Evolutionary conservation across 352 stramenopile species (phyloP), one percentile per base, ranked within the genome.

Genomic region (Pseudoperonospora humuli): DNA sequence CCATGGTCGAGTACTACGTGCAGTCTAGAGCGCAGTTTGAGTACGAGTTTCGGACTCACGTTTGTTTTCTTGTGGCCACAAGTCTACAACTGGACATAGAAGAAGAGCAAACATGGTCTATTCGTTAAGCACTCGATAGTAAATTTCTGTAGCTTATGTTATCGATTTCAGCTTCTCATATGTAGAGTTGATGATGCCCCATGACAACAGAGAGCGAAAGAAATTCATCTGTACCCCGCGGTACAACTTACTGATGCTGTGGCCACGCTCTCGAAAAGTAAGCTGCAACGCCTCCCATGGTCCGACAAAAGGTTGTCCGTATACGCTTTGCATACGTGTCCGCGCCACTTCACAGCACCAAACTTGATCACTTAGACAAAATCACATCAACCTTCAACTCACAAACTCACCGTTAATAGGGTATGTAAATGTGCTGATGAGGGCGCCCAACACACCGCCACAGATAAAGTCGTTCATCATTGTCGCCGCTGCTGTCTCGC

Each of bases 181-280:
- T 29, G 77, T 77, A 42, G 76, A 89, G 54, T 95, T 95, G 49
- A 95, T 90, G 41, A 95, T 95, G 7, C 84, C 84, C 84, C 84
- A 95, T 11, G 84, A 93, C 11, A 95, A 41, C 3, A 95, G 57
- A 18, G 79, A 91, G 7, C 84, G 69, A 35, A 84, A 83, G 55
- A 91, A 95, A 50, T 95, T 95, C 62, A 95, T 84, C 51, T 89
- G 68, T 23, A 91, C 84, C 7, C 84, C 84, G 34, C 83, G 80
- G 55, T 92, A 95, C 29, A 95, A 50, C 7, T 67, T 55, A n/a
- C 51, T 49, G 14, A 86, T 31, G 34, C 67, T 82, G 28, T 53
- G 58, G 0, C 76, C 78, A 21, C 84, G 70, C 51, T 95, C 81
- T 18, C 63, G 45, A 51, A 88, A 91, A 33, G 76, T 91, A 14